Conservation (phyloP, 2,329 filamentous ascomycete species). For the Penicillium sp. region DNA sequence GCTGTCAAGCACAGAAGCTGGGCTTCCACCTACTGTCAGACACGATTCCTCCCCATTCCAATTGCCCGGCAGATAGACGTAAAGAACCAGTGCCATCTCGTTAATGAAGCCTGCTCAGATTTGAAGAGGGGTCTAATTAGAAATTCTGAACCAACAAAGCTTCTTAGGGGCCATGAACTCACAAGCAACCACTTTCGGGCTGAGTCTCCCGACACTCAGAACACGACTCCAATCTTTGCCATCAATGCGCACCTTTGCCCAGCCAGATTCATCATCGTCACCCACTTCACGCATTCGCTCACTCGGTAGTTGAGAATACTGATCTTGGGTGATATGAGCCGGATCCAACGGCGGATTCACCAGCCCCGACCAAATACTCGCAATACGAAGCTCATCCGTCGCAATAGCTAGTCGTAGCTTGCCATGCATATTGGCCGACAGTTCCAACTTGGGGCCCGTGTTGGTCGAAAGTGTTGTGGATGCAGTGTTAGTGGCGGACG, state of each 20-base stretch:
- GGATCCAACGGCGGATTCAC: constrained; percentile 86
- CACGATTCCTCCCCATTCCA: constrained; percentile 46
- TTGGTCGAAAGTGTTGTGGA: constrained; percentile 24
- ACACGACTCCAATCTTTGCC: constrained; percentile 92
- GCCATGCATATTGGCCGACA: constrained; percentile 94
- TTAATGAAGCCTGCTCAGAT: constrained; percentile 41
- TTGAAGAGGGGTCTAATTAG: not conserved
- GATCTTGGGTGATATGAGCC: constrained; percentile 62
- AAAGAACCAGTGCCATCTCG: constrained; percentile 46
- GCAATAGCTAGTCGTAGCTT: constrained; percentile 73
- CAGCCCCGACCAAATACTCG: constrained; percentile 79
- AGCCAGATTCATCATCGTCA: constrained; percentile 71
- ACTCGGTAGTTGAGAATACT: constrained; percentile 74
- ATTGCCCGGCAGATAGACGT: constrained; percentile 46
- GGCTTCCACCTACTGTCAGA: constrained; percentile 41
- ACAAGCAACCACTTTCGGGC: constrained; percentile 91
- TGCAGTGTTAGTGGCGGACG: constrained; percentile 29
- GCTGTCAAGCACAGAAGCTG: not conserved
- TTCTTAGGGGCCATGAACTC: constrained; percentile 31
- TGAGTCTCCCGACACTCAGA: constrained; percentile 84
- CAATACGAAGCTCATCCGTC: constrained; percentile 81
- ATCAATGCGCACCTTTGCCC: constrained; percentile 88
- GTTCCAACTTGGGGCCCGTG: constrained; percentile 65
- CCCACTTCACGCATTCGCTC: constrained; percentile 66
- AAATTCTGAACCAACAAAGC: not conserved